Percentiles rank a stretch among this genome's conserved stretches.
Conservation (phyloP, 352 stramenopile species). For the Vaucheria bursata region DNA sequence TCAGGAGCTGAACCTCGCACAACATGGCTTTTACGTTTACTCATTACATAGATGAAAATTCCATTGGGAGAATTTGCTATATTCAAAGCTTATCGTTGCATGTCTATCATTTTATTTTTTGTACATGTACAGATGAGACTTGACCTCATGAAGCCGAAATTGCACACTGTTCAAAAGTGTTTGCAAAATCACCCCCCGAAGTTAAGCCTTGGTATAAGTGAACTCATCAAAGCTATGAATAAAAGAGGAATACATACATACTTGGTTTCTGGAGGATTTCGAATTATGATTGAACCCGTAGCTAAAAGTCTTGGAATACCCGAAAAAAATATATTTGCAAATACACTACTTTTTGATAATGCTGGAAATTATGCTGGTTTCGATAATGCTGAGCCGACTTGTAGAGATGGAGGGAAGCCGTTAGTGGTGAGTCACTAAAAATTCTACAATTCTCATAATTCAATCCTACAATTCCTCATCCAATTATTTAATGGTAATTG, state of each 20-base stretch:
- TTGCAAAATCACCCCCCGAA: constrained; percentile 74
- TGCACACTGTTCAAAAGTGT: constrained; percentile 72
- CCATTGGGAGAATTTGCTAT: no score
- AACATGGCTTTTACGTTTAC: no score
- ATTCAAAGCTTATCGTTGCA: no score
- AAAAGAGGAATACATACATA: constrained; percentile 82
- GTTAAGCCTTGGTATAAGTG: constrained; percentile 72
- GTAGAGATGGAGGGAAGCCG: constrained; percentile 67
- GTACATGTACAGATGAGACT: constrained; percentile 54
- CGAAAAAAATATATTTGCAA: constrained; percentile 88
- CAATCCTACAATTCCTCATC: no score
- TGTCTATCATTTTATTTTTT: no score
- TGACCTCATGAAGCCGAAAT: constrained; percentile 87
- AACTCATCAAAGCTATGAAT: constrained; percentile 77
- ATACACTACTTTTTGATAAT: constrained; percentile 87
- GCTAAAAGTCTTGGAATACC: constrained; percentile 70
- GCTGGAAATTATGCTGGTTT: constrained; percentile 81
- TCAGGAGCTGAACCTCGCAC: no score
- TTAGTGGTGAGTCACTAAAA: constrained; percentile 60
- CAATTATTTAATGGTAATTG: no score
- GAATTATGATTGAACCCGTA: constrained; percentile 93
- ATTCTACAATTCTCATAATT: no score
- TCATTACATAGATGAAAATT: no score
- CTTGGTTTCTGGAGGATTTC: constrained; percentile 95
- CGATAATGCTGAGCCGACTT: constrained; percentile 85